These are phyloP conservation scores for Solanum pennellii DNA, from an alignment of 257 asterid genomes.

Conservation along the genomic window DNA sequence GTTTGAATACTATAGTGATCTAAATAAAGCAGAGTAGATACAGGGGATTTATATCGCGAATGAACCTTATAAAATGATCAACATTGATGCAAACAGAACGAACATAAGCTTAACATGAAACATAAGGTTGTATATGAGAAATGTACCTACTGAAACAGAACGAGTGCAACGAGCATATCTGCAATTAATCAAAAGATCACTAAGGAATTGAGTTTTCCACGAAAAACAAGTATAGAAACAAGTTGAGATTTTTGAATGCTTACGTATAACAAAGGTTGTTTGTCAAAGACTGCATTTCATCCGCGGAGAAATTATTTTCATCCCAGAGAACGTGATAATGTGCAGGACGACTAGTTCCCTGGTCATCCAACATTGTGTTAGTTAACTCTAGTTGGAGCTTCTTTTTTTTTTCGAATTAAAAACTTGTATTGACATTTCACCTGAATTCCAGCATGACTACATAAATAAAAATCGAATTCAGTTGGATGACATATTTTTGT, in stretches of 20 bases:
- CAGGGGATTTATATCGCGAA: background rate
- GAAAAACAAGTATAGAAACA: background rate
- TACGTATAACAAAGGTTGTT: constrained; percentile 86
- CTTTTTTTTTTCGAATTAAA: background rate
- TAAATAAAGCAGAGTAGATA: background rate
- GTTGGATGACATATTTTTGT: constrained; percentile 96
- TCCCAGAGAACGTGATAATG: constrained; percentile 98
- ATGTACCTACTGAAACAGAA: constrained; percentile 88
- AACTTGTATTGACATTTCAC: constrained; percentile 12
- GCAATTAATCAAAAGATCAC: background rate
- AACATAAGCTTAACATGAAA: background rate
- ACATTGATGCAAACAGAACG: background rate
- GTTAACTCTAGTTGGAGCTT: background rate
- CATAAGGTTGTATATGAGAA: background rate
- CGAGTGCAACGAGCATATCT: constrained; percentile 90
- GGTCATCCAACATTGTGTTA: background rate
- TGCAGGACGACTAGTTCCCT: constrained; percentile 99
- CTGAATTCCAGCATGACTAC: constrained; percentile 99
- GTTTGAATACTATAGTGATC: background rate
- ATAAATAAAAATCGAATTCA: constrained; percentile 86
- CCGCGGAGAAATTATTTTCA: constrained; percentile 91
- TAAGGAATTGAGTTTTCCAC: background rate
- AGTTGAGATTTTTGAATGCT: background rate
- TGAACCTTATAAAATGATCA: background rate
- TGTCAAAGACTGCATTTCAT: constrained; percentile 86